phyloP scores from a whole-genome alignment of 1,284 basidiomycete genomes.

The Wallemia mellicola region DNA sequence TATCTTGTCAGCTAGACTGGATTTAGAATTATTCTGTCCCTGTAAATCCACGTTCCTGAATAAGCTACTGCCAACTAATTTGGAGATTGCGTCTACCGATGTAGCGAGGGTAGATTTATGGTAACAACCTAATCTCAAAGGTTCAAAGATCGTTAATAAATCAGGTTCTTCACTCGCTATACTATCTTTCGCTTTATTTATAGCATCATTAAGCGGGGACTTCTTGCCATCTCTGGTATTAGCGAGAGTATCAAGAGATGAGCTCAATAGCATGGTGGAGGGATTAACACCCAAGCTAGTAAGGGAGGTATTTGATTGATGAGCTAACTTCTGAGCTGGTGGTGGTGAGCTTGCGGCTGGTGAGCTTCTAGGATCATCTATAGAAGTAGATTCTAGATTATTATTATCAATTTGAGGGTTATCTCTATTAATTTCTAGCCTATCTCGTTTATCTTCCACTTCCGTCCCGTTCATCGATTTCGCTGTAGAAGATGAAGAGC shows the following conservation, averaged over 20 bases:
- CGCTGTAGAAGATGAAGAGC: too few species aligned
- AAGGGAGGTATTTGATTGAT: background rate
- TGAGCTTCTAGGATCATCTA: too few species aligned
- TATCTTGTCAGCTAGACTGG: constrained; percentile 59
- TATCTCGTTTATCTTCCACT: background rate
- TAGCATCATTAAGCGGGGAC: constrained; percentile 33
- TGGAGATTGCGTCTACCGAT: constrained; percentile 79
- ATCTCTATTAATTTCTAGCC: background rate
- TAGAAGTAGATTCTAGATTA: background rate
- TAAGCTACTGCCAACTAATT: constrained; percentile 61
- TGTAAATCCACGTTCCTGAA: constrained; percentile 15
- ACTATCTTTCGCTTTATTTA: constrained; percentile 30
- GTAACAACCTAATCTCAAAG: constrained; percentile 59
- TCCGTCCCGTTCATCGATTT: background rate
- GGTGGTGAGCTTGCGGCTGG: background rate
- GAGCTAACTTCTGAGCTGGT: background rate
- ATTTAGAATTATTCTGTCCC: constrained; percentile 26
- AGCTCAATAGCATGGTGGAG: constrained; percentile 28
- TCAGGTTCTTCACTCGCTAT: constrained; percentile 9
- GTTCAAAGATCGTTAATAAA: constrained; percentile 68
- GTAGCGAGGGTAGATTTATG: constrained; percentile 76
- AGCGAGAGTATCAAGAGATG: constrained; percentile 60
- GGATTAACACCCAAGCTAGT: constrained; percentile 7
- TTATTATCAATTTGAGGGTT: background rate
- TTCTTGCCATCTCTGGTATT: constrained; percentile 58